These are phyloP conservation scores for Kuraishia hungarica DNA, from an alignment of 805 yeast genomes.

Conservation along the genomic window DNA sequence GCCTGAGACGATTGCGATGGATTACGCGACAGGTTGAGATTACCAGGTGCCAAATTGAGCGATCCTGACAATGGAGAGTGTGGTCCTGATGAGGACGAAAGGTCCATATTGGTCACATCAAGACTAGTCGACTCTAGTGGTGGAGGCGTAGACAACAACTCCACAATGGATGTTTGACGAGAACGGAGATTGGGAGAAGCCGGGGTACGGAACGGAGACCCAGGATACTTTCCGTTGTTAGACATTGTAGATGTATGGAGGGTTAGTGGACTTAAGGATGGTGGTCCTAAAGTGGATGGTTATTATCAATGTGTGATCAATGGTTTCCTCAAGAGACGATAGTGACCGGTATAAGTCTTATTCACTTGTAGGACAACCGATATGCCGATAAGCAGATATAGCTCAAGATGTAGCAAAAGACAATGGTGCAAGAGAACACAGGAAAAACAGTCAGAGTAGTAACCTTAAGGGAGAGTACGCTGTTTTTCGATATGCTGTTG, in stretches of 20 bases:
- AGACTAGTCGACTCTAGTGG: slow-evolving; percentile 32
- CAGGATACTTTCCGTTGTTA: slow-evolving; percentile 17
- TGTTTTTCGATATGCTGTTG: neutral
- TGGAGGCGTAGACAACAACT: slow-evolving; percentile 70
- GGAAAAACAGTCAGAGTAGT: too few relatives aligned
- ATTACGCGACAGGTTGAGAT: slow-evolving; percentile 23
- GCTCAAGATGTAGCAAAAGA: too few relatives aligned
- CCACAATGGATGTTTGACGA: slow-evolving; percentile 65
- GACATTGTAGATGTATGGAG: neutral
- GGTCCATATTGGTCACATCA: slow-evolving; percentile 9
- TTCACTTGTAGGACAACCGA: too few relatives aligned
- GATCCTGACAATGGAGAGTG: slow-evolving; percentile 2
- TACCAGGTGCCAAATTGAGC: neutral
- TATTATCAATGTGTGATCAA: too few relatives aligned
- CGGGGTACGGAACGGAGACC: slow-evolving; percentile 29
- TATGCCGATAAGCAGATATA: too few relatives aligned
- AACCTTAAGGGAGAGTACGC: neutral
- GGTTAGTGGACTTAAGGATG: too few relatives aligned
- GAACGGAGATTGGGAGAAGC: slow-evolving; percentile 24
- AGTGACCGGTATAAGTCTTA: too few relatives aligned
- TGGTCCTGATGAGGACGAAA: slow-evolving; percentile 9
- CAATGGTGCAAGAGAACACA: neutral
- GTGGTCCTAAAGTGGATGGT: too few relatives aligned
- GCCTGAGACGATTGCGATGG: slow-evolving; percentile 25
- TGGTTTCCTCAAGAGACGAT: too few relatives aligned